A percentile compares a stretch with the other conserved stretches of the same genome.
Evolutionary conservation across 2,329 filamentous ascomycete species (phyloP).

Genomic region (Alternaria tenuissima): DNA sequence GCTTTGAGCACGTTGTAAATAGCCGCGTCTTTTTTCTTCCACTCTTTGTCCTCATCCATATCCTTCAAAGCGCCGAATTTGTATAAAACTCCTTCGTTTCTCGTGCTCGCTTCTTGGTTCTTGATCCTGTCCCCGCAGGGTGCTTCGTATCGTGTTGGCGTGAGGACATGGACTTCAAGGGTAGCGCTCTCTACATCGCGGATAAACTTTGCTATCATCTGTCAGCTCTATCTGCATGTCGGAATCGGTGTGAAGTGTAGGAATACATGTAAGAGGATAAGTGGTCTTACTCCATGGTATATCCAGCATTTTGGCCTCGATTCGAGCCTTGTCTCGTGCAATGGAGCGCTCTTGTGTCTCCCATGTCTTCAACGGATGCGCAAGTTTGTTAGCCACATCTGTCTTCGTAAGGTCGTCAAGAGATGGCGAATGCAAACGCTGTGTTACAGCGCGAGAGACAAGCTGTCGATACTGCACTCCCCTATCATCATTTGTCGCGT

Average conservation of each 20-base stretch:
- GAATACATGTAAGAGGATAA: neutral
- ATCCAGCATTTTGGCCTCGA: neutral
- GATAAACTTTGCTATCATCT: neutral
- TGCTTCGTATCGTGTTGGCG: slow-evolving; percentile 13
- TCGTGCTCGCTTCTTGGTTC: neutral
- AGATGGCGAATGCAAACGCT: slow-evolving; percentile 23
- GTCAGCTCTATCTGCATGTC: neutral
- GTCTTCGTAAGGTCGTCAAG: neutral
- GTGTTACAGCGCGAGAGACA: slow-evolving; percentile 24
- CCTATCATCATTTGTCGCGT: neutral
- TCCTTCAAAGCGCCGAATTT: neutral
- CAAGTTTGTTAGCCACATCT: neutral
- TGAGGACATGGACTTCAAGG: slow-evolving; percentile 12
- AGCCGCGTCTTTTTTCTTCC: slow-evolving; percentile 1
- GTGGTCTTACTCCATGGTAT: slow-evolving; percentile 2
- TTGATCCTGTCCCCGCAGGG: neutral
- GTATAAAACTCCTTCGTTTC: neutral
- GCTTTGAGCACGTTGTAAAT: slow-evolving; percentile 1
- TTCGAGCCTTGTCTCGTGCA: neutral
- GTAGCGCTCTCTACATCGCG: slow-evolving; percentile 1
- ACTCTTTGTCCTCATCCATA: neutral
- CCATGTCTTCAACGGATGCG: neutral
- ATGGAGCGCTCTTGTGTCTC: neutral
- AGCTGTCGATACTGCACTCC: slow-evolving; percentile 26
- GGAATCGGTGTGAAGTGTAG: neutral